Percentiles rank a stretch among this genome's conserved stretches.
These are phyloP conservation scores for Gossypium lobatum DNA, from an alignment of 441 rosid genomes.

Conservation along the genomic window DNA sequence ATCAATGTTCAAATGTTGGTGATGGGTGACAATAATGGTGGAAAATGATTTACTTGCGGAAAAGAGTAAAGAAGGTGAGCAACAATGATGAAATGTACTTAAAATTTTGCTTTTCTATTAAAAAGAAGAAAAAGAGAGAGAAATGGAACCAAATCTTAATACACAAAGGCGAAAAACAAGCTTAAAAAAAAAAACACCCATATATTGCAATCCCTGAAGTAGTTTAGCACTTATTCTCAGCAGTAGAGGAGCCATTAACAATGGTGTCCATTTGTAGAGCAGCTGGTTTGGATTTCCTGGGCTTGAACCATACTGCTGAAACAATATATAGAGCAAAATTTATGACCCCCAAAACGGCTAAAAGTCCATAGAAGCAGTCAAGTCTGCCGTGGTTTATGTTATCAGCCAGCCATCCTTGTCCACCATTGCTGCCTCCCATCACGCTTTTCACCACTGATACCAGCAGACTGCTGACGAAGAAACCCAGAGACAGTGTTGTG, in stretches of 20 bases:
- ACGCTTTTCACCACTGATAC: constrained; percentile 48
- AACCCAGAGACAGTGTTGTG: constrained; percentile 58
- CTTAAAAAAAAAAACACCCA: not conserved
- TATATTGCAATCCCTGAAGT: not conserved
- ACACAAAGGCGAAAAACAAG: constrained; percentile 7
- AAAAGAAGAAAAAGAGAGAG: too few species aligned
- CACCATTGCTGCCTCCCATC: constrained; percentile 24
- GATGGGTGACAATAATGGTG: too few species aligned
- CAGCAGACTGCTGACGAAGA: constrained; percentile 59
- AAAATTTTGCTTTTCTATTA: too few species aligned
- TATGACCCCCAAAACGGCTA: constrained; percentile 33
- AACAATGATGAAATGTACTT: too few species aligned
- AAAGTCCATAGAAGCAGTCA: constrained; percentile 55
- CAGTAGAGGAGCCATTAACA: constrained; percentile 28
- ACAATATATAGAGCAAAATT: constrained; percentile 36
- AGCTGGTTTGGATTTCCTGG: constrained; percentile 30
- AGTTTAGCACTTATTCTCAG: constrained; percentile 33
- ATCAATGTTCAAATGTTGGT: too few species aligned
- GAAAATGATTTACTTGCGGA: too few species aligned
- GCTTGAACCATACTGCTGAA: constrained; percentile 52
- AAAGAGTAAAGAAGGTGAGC: too few species aligned
- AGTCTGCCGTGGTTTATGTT: constrained; percentile 62
- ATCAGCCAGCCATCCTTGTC: constrained; percentile 55
- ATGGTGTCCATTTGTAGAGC: constrained; percentile 31
- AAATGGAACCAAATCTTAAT: constrained; percentile 5